Evolutionary conservation across 164 flowering plant species (phyloP).

Genomic region (Magnolia sinica): DNA sequence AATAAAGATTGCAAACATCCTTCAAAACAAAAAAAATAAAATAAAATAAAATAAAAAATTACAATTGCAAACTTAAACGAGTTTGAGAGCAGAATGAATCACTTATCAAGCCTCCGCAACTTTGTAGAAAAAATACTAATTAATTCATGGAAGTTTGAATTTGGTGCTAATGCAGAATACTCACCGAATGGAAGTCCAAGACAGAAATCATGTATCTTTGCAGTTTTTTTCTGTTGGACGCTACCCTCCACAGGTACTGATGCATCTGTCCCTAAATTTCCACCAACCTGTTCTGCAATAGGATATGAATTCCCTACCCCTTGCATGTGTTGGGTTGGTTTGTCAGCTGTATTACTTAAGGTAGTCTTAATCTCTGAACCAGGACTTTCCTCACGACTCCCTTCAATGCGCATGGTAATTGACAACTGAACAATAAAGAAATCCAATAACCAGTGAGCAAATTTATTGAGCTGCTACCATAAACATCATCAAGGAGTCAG

Average conservation of each 20-base stretch:
- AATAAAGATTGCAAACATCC: too few species aligned
- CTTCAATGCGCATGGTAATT: constrained; percentile 43
- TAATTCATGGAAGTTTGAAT: neutral
- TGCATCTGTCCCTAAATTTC: constrained; percentile 20
- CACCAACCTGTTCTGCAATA: constrained; percentile 28
- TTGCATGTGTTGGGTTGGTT: constrained; percentile 29
- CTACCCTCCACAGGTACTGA: constrained; percentile 19
- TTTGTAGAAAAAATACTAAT: neutral
- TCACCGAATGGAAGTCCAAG: constrained; percentile 89
- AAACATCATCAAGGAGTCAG: neutral
- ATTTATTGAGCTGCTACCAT: neutral
- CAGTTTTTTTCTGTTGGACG: constrained; percentile 38
- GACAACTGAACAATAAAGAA: constrained; percentile 31
- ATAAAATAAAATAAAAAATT: too few species aligned
- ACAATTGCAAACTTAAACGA: neutral
- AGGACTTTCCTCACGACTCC: constrained; percentile 28
- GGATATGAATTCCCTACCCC: constrained; percentile 27
- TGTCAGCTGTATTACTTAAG: constrained; percentile 29
- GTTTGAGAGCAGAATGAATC: neutral
- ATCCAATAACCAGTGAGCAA: neutral
- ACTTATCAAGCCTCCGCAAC: neutral
- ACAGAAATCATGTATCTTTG: constrained; percentile 91
- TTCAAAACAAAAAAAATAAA: too few species aligned
- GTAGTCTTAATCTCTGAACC: constrained; percentile 27
- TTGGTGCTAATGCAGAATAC: constrained; percentile 12